Conservation (phyloP, 2,329 filamentous ascomycete species). For the Paecilomyces niveus region DNA sequence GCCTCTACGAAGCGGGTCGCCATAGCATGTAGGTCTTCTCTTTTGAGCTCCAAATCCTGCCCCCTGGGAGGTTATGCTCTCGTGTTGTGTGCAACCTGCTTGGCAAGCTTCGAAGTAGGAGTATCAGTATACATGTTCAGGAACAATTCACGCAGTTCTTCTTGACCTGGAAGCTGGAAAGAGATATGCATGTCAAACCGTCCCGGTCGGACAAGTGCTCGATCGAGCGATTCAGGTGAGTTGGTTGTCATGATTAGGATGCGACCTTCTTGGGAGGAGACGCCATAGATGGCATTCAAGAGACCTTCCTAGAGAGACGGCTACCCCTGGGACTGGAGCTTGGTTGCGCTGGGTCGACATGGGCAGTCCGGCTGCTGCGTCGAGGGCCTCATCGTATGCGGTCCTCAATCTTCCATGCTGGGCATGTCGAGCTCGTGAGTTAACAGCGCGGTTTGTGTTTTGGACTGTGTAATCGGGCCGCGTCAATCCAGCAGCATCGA, state of each 20-base stretch:
- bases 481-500: slow-evolving; percentile 58
- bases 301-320: slow-evolving; percentile 65
- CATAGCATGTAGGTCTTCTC: slow-evolving; percentile 19
- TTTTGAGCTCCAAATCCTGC: slow-evolving; percentile 24
- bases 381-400: not conserved
- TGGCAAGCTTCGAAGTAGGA: not conserved
- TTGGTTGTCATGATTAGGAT: slow-evolving; percentile 82
- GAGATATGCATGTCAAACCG: slow-evolving; percentile 63
- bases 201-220: slow-evolving; percentile 65
- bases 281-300: slow-evolving; percentile 75
- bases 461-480: slow-evolving; percentile 21
- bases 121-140: slow-evolving; percentile 20
- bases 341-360: not conserved
- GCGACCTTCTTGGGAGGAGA: slow-evolving; percentile 69
- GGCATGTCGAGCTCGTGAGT: not conserved
- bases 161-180: slow-evolving; percentile 37
- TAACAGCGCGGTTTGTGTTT: slow-evolving; percentile 3
- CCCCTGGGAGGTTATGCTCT: slow-evolving; percentile 19
- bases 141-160: slow-evolving; percentile 22
- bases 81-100: slow-evolving; percentile 7
- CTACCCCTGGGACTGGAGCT: slow-evolving; percentile 9
- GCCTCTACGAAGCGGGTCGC: slow-evolving; percentile 41
- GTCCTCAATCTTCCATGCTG: not conserved
- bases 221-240: slow-evolving; percentile 62
- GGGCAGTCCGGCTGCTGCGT: not conserved